Conservation (phyloP, 257 asterid genomes). For the Solanum sparsipilum region DNA sequence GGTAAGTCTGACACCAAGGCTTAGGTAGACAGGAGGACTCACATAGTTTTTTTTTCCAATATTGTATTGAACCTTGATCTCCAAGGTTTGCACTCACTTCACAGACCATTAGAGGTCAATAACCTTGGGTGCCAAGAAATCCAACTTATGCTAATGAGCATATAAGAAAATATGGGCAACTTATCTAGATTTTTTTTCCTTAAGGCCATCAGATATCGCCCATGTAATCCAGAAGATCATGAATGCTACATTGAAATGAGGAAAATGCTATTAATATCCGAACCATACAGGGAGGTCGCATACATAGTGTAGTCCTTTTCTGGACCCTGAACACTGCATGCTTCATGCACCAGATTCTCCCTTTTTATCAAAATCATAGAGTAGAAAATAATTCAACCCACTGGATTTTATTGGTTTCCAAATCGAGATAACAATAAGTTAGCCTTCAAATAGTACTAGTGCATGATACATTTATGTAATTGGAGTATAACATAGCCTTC, state of each 20-base stretch:
- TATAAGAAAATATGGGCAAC: neutral
- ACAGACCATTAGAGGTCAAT: neutral
- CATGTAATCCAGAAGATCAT: neutral
- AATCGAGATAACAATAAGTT: neutral
- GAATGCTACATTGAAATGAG: neutral
- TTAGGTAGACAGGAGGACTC: neutral
- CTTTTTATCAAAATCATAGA: neutral
- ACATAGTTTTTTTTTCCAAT: neutral
- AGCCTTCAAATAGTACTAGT: neutral
- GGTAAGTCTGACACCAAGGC: neutral
- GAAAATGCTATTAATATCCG: neutral
- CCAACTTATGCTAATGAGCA: neutral
- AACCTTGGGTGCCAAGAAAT: neutral
- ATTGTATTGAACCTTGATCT: neutral
- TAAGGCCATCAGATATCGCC: neutral
- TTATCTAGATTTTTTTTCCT: neutral
- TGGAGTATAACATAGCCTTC: neutral
- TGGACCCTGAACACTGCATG: neutral
- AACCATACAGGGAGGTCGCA: neutral
- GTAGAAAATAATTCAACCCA: neutral
- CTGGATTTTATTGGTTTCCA: neutral
- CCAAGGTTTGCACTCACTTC: neutral
- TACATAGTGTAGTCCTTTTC: neutral
- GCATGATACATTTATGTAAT: neutral
- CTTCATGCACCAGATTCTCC: neutral